Conservation (phyloP, 768 basidiomycete genomes). For the Amanita rimosa region DNA sequence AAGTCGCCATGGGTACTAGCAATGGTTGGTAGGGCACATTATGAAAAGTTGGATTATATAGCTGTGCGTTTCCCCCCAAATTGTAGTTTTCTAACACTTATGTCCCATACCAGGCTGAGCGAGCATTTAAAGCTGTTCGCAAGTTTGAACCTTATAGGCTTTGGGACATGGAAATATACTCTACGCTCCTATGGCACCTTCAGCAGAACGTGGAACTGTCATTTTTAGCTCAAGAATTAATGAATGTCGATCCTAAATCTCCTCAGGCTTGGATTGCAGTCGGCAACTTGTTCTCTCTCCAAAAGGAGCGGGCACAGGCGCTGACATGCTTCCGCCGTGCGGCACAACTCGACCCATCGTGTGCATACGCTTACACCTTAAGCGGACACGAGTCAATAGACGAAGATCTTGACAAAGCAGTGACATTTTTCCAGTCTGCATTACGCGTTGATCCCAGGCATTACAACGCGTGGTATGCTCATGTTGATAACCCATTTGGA, state of each 20-base stretch:
- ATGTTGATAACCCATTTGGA: background rate
- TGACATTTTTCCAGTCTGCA: constrained; percentile 86
- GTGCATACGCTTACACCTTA: constrained; percentile 93
- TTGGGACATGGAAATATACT: constrained; percentile 93
- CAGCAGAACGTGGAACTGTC: constrained; percentile 78
- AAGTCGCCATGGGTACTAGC: constrained; percentile 68
- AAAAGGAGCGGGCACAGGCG: constrained; percentile 90
- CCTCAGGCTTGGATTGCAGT: constrained; percentile 93
- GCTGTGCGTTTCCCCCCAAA: constrained; percentile 45
- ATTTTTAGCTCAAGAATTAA: constrained; percentile 85
- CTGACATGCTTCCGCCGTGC: constrained; percentile 92
- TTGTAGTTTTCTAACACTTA: constrained; percentile 7
- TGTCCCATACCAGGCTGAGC: constrained; percentile 57
- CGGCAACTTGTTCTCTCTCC: constrained; percentile 90
- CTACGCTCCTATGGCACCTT: constrained; percentile 92
- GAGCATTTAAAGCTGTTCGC: constrained; percentile 76
- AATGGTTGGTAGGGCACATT: constrained; percentile 79
- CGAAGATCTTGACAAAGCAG: constrained; percentile 88
- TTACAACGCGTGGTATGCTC: constrained; percentile 88
- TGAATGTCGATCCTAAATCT: constrained; percentile 73
- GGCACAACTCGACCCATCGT: constrained; percentile 76
- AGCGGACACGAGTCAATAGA: constrained; percentile 96
- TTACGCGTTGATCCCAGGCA: constrained; percentile 86
- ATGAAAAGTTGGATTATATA: constrained; percentile 82
- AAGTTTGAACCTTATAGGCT: constrained; percentile 83